Percentiles rank a stretch among this genome's conserved stretches.
phyloP scores from a whole-genome alignment of 2,329 filamentous ascomycete species.

The Claviceps sp. region DNA sequence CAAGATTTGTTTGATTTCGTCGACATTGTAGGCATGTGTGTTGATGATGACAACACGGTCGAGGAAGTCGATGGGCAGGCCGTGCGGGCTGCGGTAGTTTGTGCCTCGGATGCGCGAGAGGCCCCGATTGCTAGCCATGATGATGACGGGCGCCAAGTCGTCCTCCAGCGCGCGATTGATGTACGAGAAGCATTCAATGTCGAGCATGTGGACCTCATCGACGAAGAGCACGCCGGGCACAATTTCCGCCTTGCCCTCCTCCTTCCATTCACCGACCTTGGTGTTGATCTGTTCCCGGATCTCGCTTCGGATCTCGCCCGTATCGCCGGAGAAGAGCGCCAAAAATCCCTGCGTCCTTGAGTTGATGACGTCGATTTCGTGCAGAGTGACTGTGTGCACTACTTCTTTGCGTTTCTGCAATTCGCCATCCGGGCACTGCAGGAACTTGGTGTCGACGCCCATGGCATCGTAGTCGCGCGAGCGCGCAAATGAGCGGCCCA shows the following conservation, averaged over 20 bases:
- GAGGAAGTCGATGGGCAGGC: constrained; percentile 86
- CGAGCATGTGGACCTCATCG: constrained; percentile 98
- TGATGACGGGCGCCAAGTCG: constrained; percentile 89
- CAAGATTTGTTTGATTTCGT: constrained; percentile 87
- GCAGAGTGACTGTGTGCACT: constrained; percentile 88
- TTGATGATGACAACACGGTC: constrained; percentile 94
- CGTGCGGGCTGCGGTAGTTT: constrained; percentile 84
- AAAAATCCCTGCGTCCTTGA: constrained; percentile 96
- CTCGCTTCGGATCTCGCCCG: constrained; percentile 92
- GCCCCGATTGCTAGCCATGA: constrained; percentile 97
- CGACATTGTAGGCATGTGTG: constrained; percentile 68
- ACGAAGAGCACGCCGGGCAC: constrained; percentile 96
- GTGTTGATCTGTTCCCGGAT: constrained; percentile 98
- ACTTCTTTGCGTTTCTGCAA: constrained; percentile 95
- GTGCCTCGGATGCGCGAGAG: constrained; percentile 86
- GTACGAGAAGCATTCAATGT: constrained; percentile 98
- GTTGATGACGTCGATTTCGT: constrained; percentile 99
- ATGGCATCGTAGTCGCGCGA: constrained; percentile 98
- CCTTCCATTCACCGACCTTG: constrained; percentile 97
- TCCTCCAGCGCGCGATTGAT: constrained; percentile 94
- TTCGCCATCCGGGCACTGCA: constrained; percentile 95
- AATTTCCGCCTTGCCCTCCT: constrained; percentile 97
- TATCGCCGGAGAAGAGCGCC: constrained; percentile 94
- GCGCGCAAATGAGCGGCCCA: constrained; percentile 86
- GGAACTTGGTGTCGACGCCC: constrained; percentile 95